These are phyloP conservation scores for Spiromastix sp. DNA, from an alignment of 2,329 filamentous ascomycete genomes.

Conservation along the genomic window DNA sequence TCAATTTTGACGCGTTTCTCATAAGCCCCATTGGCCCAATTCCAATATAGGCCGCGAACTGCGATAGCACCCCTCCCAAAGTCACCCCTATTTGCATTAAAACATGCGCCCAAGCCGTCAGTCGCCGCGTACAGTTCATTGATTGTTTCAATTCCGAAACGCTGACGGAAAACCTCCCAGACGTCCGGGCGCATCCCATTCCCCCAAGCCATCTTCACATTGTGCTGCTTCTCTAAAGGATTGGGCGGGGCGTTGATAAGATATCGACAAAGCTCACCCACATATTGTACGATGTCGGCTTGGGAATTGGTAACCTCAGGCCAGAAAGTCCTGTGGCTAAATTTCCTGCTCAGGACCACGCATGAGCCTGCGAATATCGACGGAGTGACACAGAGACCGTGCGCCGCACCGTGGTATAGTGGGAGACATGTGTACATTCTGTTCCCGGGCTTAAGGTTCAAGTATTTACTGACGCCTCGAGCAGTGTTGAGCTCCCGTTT, in stretches of 20 bases:
- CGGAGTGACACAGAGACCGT: conserved; percentile 34
- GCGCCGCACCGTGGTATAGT: conserved; percentile 39
- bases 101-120: conserved; percentile 17
- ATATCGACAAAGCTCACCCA: conserved; percentile 42
- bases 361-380: conserved; percentile 32
- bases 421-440: conserved; percentile 39
- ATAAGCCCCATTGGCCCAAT: conserved; percentile 2
- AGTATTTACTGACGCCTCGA: conserved; percentile 21
- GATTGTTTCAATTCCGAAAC: conserved; percentile 29
- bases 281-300: conserved; percentile 34
- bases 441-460: conserved; percentile 15
- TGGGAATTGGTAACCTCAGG: conserved; percentile 34
- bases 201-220: conserved; percentile 35
- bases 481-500: background rate
- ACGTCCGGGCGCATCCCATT: conserved; percentile 34
- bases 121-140: conserved; percentile 31
- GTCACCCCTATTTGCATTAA: conserved; percentile 3
- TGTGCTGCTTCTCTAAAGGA: conserved; percentile 35
- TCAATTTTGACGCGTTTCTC: conserved; percentile 5
- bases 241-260: conserved; percentile 35
- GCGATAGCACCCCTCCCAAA: conserved; percentile 3
- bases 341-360: conserved; percentile 35
- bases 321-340: conserved; percentile 37
- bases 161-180: conserved; percentile 29
- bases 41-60: conserved; percentile 2